Base-by-base conservation (phyloP, 306 rosid genomes). In the Benincasa hispida region DNA sequence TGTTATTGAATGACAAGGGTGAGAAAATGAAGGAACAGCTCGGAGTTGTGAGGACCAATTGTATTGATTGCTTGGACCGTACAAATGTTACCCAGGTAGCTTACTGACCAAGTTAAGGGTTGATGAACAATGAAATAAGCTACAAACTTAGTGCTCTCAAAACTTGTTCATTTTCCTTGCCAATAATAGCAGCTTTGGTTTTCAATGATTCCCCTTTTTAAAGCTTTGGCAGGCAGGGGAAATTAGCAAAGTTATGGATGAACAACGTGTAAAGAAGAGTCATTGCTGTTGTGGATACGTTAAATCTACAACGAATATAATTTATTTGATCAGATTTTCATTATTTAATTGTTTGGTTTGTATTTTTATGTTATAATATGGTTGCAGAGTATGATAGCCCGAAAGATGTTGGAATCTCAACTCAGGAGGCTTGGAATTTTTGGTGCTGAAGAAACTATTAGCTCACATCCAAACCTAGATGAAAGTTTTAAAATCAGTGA, bases 61-160 rank as follows among this genome's bases (percentile, higher is more conserved):
- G 99, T 82, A 88, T 92, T 82, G 99, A 94, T 86, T 94, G 99
- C 84, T 85, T 94, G 77, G 99, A 94, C 81, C 97, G 99, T 79
- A 89, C 99, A 48, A 94, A 94, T 88, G 99, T 94, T 60, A 94
- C 97, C 57, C 99, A 94, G 97, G 99, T 90, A 79, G 56, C 86
- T 83, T 86, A 60, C 50, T 50, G 58, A 21, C 25, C 4, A 13
- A 50, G 8, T 50, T 13, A 17, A 60, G 63, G 19, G 50, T 75
- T 55, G 51, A 22, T 72, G 42, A 72, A 45, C 5, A 22, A 72
- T 72, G 61, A 72, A 27, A 50, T 48, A 10, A 51, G 28, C 76
- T 72, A 50, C 30, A 17, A 72, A 42, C 55, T 28, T 48, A 9
- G 53, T 28, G 59, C 76, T 58, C 59, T 12, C 27, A 13, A 28